These are phyloP conservation scores for Penicillium lagena DNA, from an alignment of 495 filamentous ascomycete genomes.

Conservation along the genomic window DNA sequence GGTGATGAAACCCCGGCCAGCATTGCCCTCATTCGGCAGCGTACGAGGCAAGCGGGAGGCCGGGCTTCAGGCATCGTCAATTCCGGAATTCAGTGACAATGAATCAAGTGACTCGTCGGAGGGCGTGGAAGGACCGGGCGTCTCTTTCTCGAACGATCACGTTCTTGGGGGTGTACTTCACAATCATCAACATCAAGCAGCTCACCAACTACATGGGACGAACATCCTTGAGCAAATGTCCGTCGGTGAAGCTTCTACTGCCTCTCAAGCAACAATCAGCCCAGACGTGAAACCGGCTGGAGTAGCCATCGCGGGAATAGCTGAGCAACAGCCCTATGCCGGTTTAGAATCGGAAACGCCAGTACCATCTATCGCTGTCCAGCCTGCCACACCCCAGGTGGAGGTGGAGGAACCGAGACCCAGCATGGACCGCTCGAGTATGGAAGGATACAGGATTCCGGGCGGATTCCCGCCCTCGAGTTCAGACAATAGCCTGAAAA, in stretches of 20 bases:
- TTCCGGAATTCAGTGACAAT: conserved; percentile 29
- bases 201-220: background rate
- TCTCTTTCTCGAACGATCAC: conserved; percentile 57
- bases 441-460: conserved; percentile 28
- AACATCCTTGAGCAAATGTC: conserved; percentile 11
- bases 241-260: background rate
- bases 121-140: conserved; percentile 10
- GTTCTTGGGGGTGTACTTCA: conserved; percentile 54
- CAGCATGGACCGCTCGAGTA: conserved; percentile 34
- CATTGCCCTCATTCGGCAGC: conserved; percentile 79
- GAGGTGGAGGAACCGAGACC: conserved; percentile 10
- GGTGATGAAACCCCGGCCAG: conserved; percentile 66
- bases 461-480: conserved; percentile 28
- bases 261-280: background rate
- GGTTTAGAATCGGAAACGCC: conserved; percentile 5
- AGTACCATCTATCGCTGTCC: conserved; percentile 39
- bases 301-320: background rate
- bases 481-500: conserved; percentile 16
- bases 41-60: conserved; percentile 46
- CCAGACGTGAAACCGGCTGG: background rate
- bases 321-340: conserved; percentile 2
- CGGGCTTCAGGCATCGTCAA: conserved; percentile 6
- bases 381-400: conserved; percentile 18
- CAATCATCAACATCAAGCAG: conserved; percentile 5
- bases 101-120: conserved; percentile 32